phyloP scores from a whole-genome alignment of 1,284 basidiomycete species.

The Vanrija humicola region DNA sequence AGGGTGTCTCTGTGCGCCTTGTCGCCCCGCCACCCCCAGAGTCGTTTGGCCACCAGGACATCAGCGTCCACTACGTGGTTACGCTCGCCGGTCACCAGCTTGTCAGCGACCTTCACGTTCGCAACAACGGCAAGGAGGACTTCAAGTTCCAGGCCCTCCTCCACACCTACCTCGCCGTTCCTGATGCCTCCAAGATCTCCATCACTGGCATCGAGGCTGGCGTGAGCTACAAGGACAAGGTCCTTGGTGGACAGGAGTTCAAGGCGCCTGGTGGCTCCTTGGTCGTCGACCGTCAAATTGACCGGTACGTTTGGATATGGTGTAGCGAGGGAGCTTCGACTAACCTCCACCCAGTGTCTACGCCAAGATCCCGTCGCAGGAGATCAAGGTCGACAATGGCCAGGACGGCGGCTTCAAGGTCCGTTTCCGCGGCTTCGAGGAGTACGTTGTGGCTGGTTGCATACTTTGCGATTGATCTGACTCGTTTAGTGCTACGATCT shows the following conservation, averaged over 20 bases:
- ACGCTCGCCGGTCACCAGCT: constrained; percentile 70
- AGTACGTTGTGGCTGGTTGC: constrained; percentile 51
- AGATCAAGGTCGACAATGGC: constrained; percentile 37
- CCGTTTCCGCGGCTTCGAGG: constrained; percentile 57
- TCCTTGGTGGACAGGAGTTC: constrained; percentile 27
- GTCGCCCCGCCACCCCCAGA: constrained; percentile 59
- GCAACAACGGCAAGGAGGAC: constrained; percentile 53
- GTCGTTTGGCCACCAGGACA: constrained; percentile 58
- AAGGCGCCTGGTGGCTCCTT: constrained; percentile 37
- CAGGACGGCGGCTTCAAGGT: constrained; percentile 53
- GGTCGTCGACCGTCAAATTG: constrained; percentile 30
- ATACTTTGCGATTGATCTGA: background rate
- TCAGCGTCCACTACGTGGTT: constrained; percentile 70
- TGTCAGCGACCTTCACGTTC: constrained; percentile 71
- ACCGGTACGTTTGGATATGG: constrained; percentile 28
- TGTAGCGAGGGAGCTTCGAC: background rate
- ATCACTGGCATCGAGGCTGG: constrained; percentile 51
- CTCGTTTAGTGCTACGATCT: constrained; percentile 51
- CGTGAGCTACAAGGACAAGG: constrained; percentile 69
- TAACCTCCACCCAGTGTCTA: constrained; percentile 30
- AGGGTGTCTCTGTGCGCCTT: constrained; percentile 67
- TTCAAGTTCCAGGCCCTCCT: constrained; percentile 82
- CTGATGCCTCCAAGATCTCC: constrained; percentile 50
- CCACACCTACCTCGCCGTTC: constrained; percentile 77
- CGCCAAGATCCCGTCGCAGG: constrained; percentile 35